These are phyloP conservation scores for Serendipita sp. DNA, from an alignment of 768 basidiomycete genomes.

Conservation along the genomic window DNA sequence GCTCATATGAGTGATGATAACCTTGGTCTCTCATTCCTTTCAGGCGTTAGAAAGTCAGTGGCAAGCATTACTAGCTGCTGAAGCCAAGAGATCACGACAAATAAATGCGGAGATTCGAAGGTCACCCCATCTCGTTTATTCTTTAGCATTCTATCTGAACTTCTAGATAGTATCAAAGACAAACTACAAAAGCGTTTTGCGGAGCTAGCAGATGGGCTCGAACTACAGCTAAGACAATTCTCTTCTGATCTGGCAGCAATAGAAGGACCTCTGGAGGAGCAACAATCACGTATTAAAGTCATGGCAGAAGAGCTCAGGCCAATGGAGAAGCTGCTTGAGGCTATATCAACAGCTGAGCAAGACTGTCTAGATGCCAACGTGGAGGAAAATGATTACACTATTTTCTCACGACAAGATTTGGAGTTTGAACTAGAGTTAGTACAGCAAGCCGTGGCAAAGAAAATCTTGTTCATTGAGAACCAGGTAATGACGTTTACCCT, in stretches of 20 bases:
- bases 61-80: conserved; percentile 52
- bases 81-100: conserved; percentile 56
- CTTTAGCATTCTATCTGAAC: neutral
- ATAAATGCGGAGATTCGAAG: conserved; percentile 84
- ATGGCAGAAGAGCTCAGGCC: conserved; percentile 36
- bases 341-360: conserved; percentile 47
- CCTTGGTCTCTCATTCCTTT: conserved; percentile 10
- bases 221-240: conserved; percentile 44
- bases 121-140: conserved; percentile 28
- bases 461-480: conserved; percentile 93
- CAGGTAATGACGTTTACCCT: conserved; percentile 37
- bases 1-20: neutral
- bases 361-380: conserved; percentile 79
- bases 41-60: conserved; percentile 65
- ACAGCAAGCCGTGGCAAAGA: conserved; percentile 64
- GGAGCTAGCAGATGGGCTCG: conserved; percentile 58
- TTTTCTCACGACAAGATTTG: conserved; percentile 77
- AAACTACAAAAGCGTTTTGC: conserved; percentile 62
- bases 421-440: conserved; percentile 78
- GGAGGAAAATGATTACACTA: conserved; percentile 92
- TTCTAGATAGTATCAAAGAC: conserved; percentile 55
- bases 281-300: conserved; percentile 48
- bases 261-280: conserved; percentile 67
- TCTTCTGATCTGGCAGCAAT: conserved; percentile 59
- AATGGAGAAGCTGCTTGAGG: conserved; percentile 14